Evolutionary conservation across 306 rosid species (phyloP).

Genomic region (Adenanthera pavonina): DNA sequence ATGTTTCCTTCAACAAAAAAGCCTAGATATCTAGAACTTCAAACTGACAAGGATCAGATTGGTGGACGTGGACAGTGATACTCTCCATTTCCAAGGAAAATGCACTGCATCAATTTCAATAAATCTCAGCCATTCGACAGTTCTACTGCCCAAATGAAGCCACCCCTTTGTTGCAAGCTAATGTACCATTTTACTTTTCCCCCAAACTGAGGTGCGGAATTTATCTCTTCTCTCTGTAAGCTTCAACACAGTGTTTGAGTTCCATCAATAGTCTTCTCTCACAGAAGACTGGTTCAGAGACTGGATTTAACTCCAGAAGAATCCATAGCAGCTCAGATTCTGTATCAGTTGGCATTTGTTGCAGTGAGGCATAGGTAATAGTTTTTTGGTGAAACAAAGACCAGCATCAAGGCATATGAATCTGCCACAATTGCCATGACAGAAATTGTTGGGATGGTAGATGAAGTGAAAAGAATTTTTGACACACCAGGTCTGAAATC

Average conservation of each 20-base stretch:
- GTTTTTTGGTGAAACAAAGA: slow-evolving; percentile 71
- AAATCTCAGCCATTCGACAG: background rate
- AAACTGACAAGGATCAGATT: background rate
- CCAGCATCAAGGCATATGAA: slow-evolving; percentile 70
- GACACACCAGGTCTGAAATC: slow-evolving; percentile 89
- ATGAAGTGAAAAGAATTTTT: slow-evolving; percentile 70
- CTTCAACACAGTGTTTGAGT: no score
- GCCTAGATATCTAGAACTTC: background rate
- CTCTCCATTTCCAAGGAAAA: background rate
- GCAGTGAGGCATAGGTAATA: slow-evolving; percentile 59
- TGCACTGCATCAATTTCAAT: background rate
- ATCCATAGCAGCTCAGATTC: slow-evolving; percentile 79
- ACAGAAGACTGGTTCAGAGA: slow-evolving; percentile 69
- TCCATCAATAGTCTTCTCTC: no score
- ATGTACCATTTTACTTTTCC: no score
- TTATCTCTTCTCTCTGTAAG: no score
- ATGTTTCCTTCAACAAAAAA: background rate
- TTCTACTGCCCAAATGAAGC: no score
- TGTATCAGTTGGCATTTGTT: slow-evolving; percentile 68
- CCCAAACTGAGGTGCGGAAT: no score
- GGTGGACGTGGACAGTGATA: background rate
- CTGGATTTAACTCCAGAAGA: slow-evolving; percentile 81
- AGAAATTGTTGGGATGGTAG: slow-evolving; percentile 79
- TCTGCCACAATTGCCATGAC: slow-evolving; percentile 74
- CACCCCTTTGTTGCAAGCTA: no score